Conservation (phyloP, 202 grass and related monocot genomes). For the Digitaria exilis region DNA sequence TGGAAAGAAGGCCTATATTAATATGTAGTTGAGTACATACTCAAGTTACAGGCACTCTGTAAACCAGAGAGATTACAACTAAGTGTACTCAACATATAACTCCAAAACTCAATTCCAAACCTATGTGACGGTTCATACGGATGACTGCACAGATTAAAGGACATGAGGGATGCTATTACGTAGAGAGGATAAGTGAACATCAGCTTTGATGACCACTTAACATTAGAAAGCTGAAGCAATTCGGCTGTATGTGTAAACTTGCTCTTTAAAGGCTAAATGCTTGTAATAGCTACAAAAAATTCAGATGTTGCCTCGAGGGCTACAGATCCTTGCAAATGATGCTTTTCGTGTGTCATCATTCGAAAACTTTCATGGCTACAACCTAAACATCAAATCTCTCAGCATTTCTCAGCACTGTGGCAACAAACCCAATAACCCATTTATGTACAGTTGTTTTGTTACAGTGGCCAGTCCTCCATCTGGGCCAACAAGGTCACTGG, state of each 20-base stretch:
- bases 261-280: background rate
- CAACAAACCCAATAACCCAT: background rate
- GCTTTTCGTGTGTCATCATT: background rate
- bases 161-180: constrained; percentile 27
- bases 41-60: too few relatives aligned
- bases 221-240: background rate
- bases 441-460: constrained; percentile 26
- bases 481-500: background rate
- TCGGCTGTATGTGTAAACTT: constrained; percentile 19
- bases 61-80: too few relatives aligned
- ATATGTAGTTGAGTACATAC: too few relatives aligned
- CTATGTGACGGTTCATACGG: too few relatives aligned
- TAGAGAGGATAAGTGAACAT: constrained; percentile 20
- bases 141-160: too few relatives aligned
- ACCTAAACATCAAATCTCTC: constrained; percentile 24
- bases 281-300: constrained; percentile 27
- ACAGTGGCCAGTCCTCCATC: background rate
- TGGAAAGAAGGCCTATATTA: too few relatives aligned
- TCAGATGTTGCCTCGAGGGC: background rate
- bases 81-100: too few relatives aligned
- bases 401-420: background rate
- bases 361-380: constrained; percentile 1
- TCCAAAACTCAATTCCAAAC: too few relatives aligned
- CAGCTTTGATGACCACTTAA: constrained; percentile 9
- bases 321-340: background rate